These are phyloP conservation scores for Tricholoma flavovirens DNA, from an alignment of 768 basidiomycete species.

Conservation along the genomic window DNA sequence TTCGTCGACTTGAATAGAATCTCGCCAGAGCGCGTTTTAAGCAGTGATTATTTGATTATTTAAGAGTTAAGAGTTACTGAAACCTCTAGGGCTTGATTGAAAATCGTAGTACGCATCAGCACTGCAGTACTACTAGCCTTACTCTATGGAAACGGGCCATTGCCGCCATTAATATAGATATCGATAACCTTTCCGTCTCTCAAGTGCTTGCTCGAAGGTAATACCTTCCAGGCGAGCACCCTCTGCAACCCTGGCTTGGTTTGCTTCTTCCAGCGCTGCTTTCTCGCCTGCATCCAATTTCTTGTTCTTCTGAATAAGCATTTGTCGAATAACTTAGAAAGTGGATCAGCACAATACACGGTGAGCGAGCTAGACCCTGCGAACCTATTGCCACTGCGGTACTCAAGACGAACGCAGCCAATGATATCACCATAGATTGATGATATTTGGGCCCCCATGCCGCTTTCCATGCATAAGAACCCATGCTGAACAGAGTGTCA, in stretches of 20 bases:
- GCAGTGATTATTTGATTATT: too few species aligned
- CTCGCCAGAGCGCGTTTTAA: too few species aligned
- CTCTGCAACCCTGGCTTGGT: slow-evolving; percentile 47
- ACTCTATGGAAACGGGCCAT: neutral
- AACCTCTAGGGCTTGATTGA: too few species aligned
- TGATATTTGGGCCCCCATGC: slow-evolving; percentile 61
- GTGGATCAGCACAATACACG: neutral
- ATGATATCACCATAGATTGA: slow-evolving; percentile 51
- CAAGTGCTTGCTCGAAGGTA: slow-evolving; percentile 53
- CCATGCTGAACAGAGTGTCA: slow-evolving; percentile 34
- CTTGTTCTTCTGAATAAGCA: slow-evolving; percentile 49
- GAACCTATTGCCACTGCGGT: slow-evolving; percentile 27
- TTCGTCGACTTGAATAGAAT: too few species aligned
- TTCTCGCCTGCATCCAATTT: slow-evolving; percentile 45
- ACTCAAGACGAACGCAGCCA: slow-evolving; percentile 30
- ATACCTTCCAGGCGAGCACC: slow-evolving; percentile 56
- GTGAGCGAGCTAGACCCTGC: neutral
- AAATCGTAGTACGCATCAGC: neutral
- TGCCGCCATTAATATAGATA: slow-evolving; percentile 40
- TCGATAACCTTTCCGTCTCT: slow-evolving; percentile 50
- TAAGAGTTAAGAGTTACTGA: too few species aligned
- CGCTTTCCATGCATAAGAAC: slow-evolving; percentile 57
- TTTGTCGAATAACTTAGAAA: slow-evolving; percentile 32
- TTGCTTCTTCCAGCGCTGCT: slow-evolving; percentile 35
- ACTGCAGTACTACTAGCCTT: neutral